phyloP scores from a whole-genome alignment of 345 rosid genomes.

The thale cress (Arabidopsis thaliana) region DNA sequence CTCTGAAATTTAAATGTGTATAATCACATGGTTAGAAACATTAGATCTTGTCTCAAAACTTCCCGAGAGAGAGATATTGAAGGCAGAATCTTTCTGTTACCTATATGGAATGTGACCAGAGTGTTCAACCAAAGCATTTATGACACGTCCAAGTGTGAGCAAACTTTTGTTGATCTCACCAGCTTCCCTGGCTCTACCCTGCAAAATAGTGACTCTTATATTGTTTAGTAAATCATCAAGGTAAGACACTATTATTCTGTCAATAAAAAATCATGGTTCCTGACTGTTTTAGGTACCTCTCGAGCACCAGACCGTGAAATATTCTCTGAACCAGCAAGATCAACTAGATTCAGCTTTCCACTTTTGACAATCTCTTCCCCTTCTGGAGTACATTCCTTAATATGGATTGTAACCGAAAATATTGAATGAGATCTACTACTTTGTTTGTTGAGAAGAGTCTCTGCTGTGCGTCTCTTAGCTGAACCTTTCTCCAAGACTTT shows the following conservation, averaged over 20 bases:
- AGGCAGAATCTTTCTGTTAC: conserved; percentile 46
- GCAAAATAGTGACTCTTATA: conserved; percentile 46
- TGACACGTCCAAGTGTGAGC: conserved; percentile 98
- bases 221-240: conserved; percentile 17
- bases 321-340: conserved; percentile 99
- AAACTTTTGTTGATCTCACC: conserved; percentile 98
- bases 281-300: conserved; percentile 61
- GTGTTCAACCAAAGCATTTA: conserved; percentile 96
- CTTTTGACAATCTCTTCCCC: conserved; percentile 99
- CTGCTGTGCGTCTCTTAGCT: conserved; percentile 97
- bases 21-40: conserved; percentile 11
- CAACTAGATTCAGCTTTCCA: conserved; percentile 98
- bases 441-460: conserved; percentile 98
- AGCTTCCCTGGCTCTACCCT: conserved; percentile 99
- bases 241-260: background rate
- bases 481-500: conserved; percentile 98
- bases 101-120: conserved; percentile 97
- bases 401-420: conserved; percentile 97
- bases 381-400: conserved; percentile 95
- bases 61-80: background rate
- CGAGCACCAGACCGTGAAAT: conserved; percentile 99
- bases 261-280: conserved; percentile 1
- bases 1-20: conserved; percentile 58
- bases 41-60: background rate
- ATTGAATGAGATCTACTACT: conserved; percentile 98